Evolutionary conservation across 768 basidiomycete species (phyloP), one percentile per base, ranked within the genome.

Genomic region (Podaxis sp.): DNA sequence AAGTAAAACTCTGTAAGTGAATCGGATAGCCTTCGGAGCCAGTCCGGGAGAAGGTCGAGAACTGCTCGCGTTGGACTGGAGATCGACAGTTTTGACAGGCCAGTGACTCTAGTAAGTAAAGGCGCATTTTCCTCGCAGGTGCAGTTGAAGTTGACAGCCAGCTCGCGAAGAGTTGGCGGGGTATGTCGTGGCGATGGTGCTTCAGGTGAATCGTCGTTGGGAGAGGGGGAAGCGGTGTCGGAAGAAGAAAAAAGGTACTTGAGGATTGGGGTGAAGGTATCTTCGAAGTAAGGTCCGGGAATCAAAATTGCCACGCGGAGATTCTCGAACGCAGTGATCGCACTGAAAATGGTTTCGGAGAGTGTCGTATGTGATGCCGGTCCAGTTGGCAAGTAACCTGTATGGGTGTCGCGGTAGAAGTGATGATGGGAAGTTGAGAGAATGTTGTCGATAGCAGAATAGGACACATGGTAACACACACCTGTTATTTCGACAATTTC

Each of bases 401-500:
- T 48, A 6, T 38, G 38, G 46, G 47, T 35, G 48, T 23, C 28
- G 47, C 47, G 47, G 48, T 36, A 58, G 57, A 50, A 50, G 48
- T 35, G 5, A 36, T 28, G 18, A 44, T 18, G 42, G 42, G 16
- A 44, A 44, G 42, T 44, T n/a, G n/a, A n/a, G 42, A 11, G 47
- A 23, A 23, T 48, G 46, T 21, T 23, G 47, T 27, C 13, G 21
- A 21, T 48, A 21, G 47, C 18, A 23, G 47, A 23, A 48, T 7
- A 72, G 54, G 79, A 62, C 7, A 78, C 62, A n/a, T 66, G 55
- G 7, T n/a, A n/a, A 67, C 66, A 64, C 69, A 28, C 70, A 84
- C 84, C 82, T 52, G 70, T 70, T 40, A 86, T 72, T 69, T 79
- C 74, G 18, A 85, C 68, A 55, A 72, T 68, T 7, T 67, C 64